These are phyloP conservation scores for Apiospora hydei DNA, from an alignment of 2,329 filamentous ascomycete species.

Conservation along the genomic window DNA sequence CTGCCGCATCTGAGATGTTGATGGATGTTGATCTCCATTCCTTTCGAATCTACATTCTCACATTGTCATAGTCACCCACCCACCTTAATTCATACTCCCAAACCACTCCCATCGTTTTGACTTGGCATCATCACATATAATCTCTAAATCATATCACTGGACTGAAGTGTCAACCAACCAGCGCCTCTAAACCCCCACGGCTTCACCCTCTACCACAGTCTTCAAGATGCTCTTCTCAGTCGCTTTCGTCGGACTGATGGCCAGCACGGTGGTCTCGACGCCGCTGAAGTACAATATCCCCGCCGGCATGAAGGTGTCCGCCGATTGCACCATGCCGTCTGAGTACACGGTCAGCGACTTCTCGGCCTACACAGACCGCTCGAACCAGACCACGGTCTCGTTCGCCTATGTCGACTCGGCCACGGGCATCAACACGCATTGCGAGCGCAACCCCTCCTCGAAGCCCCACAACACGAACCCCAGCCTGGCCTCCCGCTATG, in stretches of 20 bases:
- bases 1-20: background rate
- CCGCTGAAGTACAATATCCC: constrained; percentile 38
- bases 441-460: constrained; percentile 39
- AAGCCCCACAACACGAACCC: constrained; percentile 29
- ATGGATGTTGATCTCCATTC: constrained; percentile 7
- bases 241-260: constrained; percentile 35
- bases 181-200: background rate
- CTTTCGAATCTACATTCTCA: background rate
- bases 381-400: constrained; percentile 32
- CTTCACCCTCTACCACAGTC: background rate
- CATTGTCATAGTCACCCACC: background rate
- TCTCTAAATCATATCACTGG: background rate
- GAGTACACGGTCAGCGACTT: constrained; percentile 39
- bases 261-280: constrained; percentile 33
- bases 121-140: background rate
- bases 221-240: constrained; percentile 33
- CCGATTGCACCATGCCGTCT: constrained; percentile 36
- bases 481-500: constrained; percentile 35
- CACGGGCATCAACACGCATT: constrained; percentile 39
- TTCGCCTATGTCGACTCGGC: constrained; percentile 38
- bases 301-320: constrained; percentile 30
- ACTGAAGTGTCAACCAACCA: background rate
- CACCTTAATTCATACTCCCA: background rate
- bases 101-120: background rate
- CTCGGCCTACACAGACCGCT: constrained; percentile 33